Evolutionary conservation across 768 basidiomycete genomes (phyloP).

Genomic region (Lepiota brunneoincarnata): DNA sequence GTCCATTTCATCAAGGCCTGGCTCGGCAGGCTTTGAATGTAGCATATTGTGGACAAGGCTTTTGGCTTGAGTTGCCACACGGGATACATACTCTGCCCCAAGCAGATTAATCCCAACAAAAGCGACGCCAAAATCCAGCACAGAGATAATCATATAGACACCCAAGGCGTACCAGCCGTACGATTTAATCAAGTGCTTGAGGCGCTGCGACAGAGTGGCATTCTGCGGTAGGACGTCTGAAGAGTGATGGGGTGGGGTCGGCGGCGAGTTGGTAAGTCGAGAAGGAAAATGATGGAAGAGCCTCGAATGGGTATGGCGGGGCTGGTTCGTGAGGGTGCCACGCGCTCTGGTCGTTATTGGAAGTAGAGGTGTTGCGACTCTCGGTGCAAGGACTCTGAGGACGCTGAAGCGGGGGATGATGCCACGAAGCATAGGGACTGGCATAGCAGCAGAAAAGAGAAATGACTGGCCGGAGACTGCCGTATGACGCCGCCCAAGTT

Average conservation of each 20-base stretch:
- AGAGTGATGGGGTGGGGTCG: conserved; percentile 6
- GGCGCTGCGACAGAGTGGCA: conserved; percentile 61
- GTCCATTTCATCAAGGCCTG: conserved; percentile 66
- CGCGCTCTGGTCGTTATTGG: conserved; percentile 11
- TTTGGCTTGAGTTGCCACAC: conserved; percentile 58
- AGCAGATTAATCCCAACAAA: conserved; percentile 83
- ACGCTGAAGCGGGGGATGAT: conserved; percentile 30
- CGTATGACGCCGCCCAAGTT: not conserved
- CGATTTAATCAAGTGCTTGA: conserved; percentile 82
- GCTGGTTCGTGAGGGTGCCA: conserved; percentile 7
- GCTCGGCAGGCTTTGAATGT: conserved; percentile 56
- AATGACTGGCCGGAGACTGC: not conserved
- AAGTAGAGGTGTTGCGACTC: conserved; percentile 14
- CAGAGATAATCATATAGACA: conserved; percentile 74
- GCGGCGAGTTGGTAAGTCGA: conserved; percentile 14
- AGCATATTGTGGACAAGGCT: conserved; percentile 41
- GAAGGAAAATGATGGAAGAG: conserved; percentile 13
- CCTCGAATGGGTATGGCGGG: conserved; percentile 4
- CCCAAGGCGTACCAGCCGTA: conserved; percentile 97
- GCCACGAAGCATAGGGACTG: conserved; percentile 13
- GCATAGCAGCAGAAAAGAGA: conserved; percentile 5
- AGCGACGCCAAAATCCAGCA: conserved; percentile 80
- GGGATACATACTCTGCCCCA: conserved; percentile 87
- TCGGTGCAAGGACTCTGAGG: conserved; percentile 23
- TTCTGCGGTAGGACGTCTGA: conserved; percentile 40